Evolutionary conservation across 106 monocot species (phyloP), one percentile per base, ranked within the genome.

Genomic region (Acorus calamus): DNA sequence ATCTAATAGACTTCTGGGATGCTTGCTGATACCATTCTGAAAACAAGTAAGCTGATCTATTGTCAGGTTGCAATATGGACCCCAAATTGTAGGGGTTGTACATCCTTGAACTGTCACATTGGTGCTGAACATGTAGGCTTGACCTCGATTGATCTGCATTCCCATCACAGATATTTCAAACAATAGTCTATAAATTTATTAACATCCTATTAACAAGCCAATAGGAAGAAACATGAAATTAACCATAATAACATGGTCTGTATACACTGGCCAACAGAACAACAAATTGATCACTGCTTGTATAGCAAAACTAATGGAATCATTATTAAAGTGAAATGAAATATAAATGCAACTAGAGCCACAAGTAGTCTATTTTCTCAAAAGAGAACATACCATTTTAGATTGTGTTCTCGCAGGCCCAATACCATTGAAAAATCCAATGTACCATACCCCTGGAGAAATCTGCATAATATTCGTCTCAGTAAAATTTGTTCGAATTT

Each of bases 381-480:
- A 46, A 14, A 43, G 10, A 13, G 41, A 58, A 70, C 60, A 11
- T 80, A 91, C 96, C 91, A 96, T 96, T 66, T 81, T 87, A 64
- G 87, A 90, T 67, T 96, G 91, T 8, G 87, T 91, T 59, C 96
- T 74, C 52, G 62, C 73, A 71, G 87, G 83, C 55, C 96, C 96
- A 58, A 91, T 80, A 42, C 90, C 84, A 87, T 96, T 91, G 64
- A 96, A 96, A 70, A 80, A 87, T 64, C 96, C 91, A 74, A 85
- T 61, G 67, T 91, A 96, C 84, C 81, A 96, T 53, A 78, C 69
- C 60, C 91, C 96, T 46, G 82, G 78, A 80, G 84, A 83, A 61
- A 91, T 76, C 86, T 91, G 77, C 56, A 61, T 6, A 62, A 69
- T 58, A 11, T 60, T 59, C 13, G 8, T 65, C n/a, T 42, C 42